These are phyloP conservation scores for Usnea hakonensis DNA, from an alignment of 495 filamentous ascomycete species.

Conservation along the genomic window DNA sequence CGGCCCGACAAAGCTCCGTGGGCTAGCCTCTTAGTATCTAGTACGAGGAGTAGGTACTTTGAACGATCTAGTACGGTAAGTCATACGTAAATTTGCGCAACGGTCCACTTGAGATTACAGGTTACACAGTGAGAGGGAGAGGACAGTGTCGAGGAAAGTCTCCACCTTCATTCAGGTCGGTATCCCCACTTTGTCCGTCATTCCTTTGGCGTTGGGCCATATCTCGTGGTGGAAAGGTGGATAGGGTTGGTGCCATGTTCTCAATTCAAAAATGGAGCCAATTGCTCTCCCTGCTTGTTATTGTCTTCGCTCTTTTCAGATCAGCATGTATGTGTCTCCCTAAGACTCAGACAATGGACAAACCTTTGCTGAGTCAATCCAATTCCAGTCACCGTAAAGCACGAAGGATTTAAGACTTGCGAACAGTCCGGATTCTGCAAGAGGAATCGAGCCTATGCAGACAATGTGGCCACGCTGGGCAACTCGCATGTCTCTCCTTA, in stretches of 20 bases:
- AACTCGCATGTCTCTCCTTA: conserved; percentile 76
- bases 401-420: conserved; percentile 95
- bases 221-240: not conserved
- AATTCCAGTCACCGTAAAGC: conserved; percentile 69
- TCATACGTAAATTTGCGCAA: not conserved
- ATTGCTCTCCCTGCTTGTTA: conserved; percentile 40
- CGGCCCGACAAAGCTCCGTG: conserved; percentile 1
- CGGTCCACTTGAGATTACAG: not conserved
- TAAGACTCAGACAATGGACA: not conserved
- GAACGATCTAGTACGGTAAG: not conserved
- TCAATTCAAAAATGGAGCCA: conserved; percentile 48
- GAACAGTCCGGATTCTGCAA: conserved; percentile 92
- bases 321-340: conserved; percentile 40
- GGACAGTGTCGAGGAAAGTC: no score
- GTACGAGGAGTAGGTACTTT: no score
- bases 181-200: not conserved
- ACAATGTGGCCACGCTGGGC: conserved; percentile 55
- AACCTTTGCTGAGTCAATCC: not conserved
- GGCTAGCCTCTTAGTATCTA: no score
- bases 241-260: conserved; percentile 1
- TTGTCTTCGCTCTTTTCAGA: conserved; percentile 38
- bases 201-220: not conserved
- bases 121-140: not conserved
- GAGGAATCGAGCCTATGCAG: conserved; percentile 84
- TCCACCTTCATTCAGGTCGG: no score